Evolutionary conservation across 2,329 filamentous ascomycete genomes (phyloP).

Genomic region (Trichophaea hybrida): DNA sequence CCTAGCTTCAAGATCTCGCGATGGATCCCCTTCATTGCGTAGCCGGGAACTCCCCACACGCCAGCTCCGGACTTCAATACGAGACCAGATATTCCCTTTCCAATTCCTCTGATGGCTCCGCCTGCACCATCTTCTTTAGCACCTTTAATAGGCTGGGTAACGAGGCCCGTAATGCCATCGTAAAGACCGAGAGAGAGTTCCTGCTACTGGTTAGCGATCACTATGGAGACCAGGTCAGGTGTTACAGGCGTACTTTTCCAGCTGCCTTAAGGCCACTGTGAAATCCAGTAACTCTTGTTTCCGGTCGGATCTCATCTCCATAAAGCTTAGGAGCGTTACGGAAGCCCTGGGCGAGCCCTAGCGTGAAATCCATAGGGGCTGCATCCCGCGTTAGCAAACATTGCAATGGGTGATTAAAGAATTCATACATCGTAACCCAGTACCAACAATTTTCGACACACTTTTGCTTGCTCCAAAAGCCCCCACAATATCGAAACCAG

Average conservation of each 20-base stretch:
- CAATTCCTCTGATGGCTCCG: conserved; percentile 65
- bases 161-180: conserved; percentile 66
- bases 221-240: no score
- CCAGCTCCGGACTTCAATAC: conserved; percentile 70
- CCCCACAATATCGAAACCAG: neutral
- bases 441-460: conserved; percentile 55
- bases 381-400: neutral
- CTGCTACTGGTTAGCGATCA: no score
- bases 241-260: conserved; percentile 37
- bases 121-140: conserved; percentile 48
- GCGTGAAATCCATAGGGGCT: conserved; percentile 66
- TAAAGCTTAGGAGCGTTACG: conserved; percentile 78
- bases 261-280: conserved; percentile 63
- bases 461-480: conserved; percentile 48
- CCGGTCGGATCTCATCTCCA: conserved; percentile 65
- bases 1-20: conserved; percentile 60
- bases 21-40: conserved; percentile 68
- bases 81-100: conserved; percentile 68
- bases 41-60: conserved; percentile 59
- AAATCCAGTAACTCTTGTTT: conserved; percentile 64
- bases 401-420: neutral
- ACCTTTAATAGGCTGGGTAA: conserved; percentile 61
- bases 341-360: conserved; percentile 72
- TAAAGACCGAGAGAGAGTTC: conserved; percentile 65
- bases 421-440: conserved; percentile 40